These are phyloP conservation scores for Nicotiana benthamiana DNA, from an alignment of 257 asterid genomes.

Conservation along the genomic window DNA sequence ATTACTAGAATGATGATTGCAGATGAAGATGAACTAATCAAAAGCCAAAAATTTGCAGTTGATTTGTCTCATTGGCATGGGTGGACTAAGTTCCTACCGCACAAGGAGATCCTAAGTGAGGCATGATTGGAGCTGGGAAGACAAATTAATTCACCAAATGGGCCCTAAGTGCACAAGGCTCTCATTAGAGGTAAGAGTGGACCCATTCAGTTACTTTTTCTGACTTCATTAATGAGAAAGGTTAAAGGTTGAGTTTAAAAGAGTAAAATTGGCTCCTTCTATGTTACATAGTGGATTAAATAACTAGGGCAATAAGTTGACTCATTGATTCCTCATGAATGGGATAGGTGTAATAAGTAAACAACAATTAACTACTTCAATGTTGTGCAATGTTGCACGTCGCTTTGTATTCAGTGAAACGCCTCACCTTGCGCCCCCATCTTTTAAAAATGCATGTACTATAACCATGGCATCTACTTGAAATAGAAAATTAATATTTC, in stretches of 20 bases:
- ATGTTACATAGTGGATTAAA: neutral
- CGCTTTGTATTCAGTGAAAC: no score
- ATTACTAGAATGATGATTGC: neutral
- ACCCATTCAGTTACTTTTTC: neutral
- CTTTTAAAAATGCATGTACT: no score
- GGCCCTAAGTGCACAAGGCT: neutral
- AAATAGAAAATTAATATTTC: no score
- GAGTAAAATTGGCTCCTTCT: neutral
- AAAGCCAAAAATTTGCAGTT: neutral
- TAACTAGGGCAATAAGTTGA: neutral
- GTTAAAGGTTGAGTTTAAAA: neutral
- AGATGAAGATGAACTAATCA: neutral
- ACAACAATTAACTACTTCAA: neutral
- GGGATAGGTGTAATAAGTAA: neutral
- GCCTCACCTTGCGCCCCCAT: no score
- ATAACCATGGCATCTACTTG: no score
- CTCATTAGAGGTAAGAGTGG: neutral
- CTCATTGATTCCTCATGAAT: neutral
- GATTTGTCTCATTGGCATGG: neutral
- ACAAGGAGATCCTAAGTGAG: neutral
- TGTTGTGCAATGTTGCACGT: neutral
- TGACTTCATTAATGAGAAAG: neutral
- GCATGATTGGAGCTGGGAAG: neutral
- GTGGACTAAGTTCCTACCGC: neutral
- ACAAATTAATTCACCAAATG: neutral